These are phyloP conservation scores for Phytophthora megakarya DNA, from an alignment of 352 stramenopile genomes.

Conservation along the genomic window DNA sequence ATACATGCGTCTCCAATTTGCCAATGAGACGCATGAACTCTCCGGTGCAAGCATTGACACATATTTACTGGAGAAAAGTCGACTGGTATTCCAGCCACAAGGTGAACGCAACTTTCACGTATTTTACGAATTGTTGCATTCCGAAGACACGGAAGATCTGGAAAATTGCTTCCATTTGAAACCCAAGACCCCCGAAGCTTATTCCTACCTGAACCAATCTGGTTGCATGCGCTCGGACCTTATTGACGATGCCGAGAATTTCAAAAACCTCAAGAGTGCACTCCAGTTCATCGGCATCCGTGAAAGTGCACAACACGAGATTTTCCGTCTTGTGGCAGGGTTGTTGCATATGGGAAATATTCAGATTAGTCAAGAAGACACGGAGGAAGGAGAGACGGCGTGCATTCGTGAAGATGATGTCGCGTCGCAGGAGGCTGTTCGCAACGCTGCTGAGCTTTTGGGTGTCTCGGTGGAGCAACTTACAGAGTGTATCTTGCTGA, in stretches of 20 bases:
- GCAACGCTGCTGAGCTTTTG: slow-evolving; percentile 63
- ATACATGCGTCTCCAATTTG: slow-evolving; percentile 90
- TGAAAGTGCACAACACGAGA: slow-evolving; percentile 65
- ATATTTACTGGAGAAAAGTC: slow-evolving; percentile 85
- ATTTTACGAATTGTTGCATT: slow-evolving; percentile 83
- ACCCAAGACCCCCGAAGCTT: slow-evolving; percentile 61
- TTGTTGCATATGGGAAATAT: slow-evolving; percentile 86
- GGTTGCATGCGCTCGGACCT: slow-evolving; percentile 71
- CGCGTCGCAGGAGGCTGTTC: slow-evolving; percentile 51
- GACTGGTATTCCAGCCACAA: slow-evolving; percentile 74
- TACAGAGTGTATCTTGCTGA: slow-evolving; percentile 74
- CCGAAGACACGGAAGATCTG: slow-evolving; percentile 58
- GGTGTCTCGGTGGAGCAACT: slow-evolving; percentile 70
- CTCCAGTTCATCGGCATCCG: slow-evolving; percentile 79
- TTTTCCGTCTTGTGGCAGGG: slow-evolving; percentile 75
- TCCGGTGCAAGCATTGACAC: slow-evolving; percentile 81
- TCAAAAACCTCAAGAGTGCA: slow-evolving; percentile 61
- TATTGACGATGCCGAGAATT: slow-evolving; percentile 77
- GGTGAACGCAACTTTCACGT: slow-evolving; percentile 89
- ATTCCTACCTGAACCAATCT: slow-evolving; percentile 80
- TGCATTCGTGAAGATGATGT: slow-evolving; percentile 57
- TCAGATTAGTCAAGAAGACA: slow-evolving; percentile 70
- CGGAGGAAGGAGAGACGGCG: slow-evolving; percentile 71
- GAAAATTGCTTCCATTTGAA: slow-evolving; percentile 56
- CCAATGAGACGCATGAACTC: slow-evolving; percentile 70